Conservation (phyloP, 2,329 filamentous ascomycete genomes). For the Fulvia fulva region DNA sequence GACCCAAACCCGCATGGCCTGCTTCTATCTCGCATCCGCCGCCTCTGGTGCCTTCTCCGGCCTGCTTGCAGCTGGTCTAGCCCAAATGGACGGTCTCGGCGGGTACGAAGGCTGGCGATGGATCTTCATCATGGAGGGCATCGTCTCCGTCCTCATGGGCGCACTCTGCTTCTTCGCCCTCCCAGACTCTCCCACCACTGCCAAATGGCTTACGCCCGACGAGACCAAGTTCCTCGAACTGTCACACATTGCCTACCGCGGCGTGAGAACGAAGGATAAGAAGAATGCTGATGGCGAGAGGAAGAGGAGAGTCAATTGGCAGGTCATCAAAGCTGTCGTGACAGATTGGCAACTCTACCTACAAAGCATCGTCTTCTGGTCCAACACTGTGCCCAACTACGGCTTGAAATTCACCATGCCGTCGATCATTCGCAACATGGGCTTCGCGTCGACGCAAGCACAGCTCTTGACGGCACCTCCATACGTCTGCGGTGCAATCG, state of each 20-base stretch:
- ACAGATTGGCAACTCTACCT: constrained; percentile 27
- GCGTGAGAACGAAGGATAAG: constrained; percentile 12
- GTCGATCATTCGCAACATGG: constrained; percentile 47
- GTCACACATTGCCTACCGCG: constrained; percentile 58
- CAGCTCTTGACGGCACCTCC: constrained; percentile 29
- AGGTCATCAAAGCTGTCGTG: constrained; percentile 18
- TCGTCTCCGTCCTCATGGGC: constrained; percentile 53
- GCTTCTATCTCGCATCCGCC: constrained; percentile 21
- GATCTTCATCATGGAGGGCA: constrained; percentile 49
- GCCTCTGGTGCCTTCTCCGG: constrained; percentile 25
- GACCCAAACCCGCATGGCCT: constrained; percentile 19
- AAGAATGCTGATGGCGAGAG: constrained; percentile 11
- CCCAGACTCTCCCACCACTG: constrained; percentile 46
- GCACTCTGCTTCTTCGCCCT: constrained; percentile 50
- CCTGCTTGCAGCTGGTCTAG: constrained; percentile 23
- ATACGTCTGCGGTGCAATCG: constrained; percentile 31
- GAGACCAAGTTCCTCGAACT: constrained; percentile 61
- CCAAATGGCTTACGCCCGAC: constrained; percentile 61
- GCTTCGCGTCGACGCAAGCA: constrained; percentile 21
- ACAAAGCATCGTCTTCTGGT: constrained; percentile 24
- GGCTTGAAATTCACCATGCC: constrained; percentile 38
- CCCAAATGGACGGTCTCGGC: constrained; percentile 37
- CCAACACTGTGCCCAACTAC: constrained; percentile 26
- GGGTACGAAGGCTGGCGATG: constrained; percentile 42
- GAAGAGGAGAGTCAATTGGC: constrained; percentile 45